A percentile compares a stretch with the other conserved stretches of the same genome.
Conservation (phyloP, 2,329 filamentous ascomycete species). For the Penicillium sp. region DNA sequence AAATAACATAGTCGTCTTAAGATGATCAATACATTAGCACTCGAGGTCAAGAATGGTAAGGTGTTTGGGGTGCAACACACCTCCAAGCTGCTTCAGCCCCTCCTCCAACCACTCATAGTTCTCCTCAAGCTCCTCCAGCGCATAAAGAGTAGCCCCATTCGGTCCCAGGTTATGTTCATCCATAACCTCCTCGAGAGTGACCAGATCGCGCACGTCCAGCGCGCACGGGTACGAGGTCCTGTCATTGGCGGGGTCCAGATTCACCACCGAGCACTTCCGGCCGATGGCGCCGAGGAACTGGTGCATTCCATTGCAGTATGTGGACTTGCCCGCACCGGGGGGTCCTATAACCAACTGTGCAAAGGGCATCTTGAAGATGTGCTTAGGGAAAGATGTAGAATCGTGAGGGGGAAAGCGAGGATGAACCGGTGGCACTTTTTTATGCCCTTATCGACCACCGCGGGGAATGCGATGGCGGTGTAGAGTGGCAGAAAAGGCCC, state of each 20-base stretch:
- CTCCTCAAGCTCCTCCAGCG: conserved; percentile 89
- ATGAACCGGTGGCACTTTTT: conserved; percentile 7
- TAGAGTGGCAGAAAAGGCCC: conserved; percentile 36
- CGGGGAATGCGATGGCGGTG: conserved; percentile 36
- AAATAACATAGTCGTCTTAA: conserved; percentile 85
- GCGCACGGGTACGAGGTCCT: conserved; percentile 85
- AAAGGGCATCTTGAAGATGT: conserved; percentile 52
- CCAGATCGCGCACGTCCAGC: conserved; percentile 83
- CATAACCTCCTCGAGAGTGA: conserved; percentile 96
- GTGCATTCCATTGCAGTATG: conserved; percentile 98
- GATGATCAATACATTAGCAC: not conserved
- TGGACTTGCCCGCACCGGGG: conserved; percentile 93
- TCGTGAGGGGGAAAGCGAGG: not conserved
- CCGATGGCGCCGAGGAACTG: conserved; percentile 97
- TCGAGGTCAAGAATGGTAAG: not conserved
- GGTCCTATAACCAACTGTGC: conserved; percentile 90
- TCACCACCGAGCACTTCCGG: conserved; percentile 90
- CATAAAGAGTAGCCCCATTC: conserved; percentile 90
- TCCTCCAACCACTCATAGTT: conserved; percentile 92
- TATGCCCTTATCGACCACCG: conserved; percentile 26
- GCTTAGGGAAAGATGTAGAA: not conserved
- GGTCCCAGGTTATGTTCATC: conserved; percentile 84
- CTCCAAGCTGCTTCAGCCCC: conserved; percentile 72
- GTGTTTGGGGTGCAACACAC: conserved; percentile 38
- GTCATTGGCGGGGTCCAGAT: conserved; percentile 96